phyloP scores from a whole-genome alignment of 169 alveolate species.

The Cryptosporidium xiaoi region DNA sequence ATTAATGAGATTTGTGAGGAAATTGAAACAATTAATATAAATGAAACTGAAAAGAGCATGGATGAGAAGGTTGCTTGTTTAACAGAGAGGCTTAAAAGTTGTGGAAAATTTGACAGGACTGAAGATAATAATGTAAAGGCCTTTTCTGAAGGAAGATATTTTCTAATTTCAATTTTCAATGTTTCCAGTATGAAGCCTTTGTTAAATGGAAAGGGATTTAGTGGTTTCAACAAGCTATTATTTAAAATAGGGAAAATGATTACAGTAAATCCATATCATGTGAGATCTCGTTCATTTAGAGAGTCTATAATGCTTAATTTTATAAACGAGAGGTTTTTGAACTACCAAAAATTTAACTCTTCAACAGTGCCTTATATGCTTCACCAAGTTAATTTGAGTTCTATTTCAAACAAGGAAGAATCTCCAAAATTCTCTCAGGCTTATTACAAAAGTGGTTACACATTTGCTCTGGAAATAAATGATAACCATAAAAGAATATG shows the following conservation, averaged over 20 bases:
- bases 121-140: slow-evolving; percentile 10
- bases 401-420: slow-evolving; percentile 13
- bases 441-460: slow-evolving; percentile 46
- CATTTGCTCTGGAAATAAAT: slow-evolving; percentile 36
- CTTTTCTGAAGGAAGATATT: slow-evolving; percentile 22
- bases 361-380: slow-evolving; percentile 35
- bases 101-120: slow-evolving; percentile 39
- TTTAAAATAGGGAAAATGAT: slow-evolving; percentile 23
- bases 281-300: slow-evolving; percentile 64
- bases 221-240: not conserved
- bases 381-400: slow-evolving; percentile 20
- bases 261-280: slow-evolving; percentile 58
- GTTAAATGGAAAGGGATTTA: not conserved
- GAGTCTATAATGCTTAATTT: slow-evolving; percentile 55
- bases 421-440: slow-evolving; percentile 12
- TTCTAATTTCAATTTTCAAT: slow-evolving; percentile 21
- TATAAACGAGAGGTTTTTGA: slow-evolving; percentile 34
- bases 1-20: slow-evolving; percentile 10
- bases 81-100: slow-evolving; percentile 2
- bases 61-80: not conserved
- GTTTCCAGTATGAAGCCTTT: not conserved
- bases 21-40: slow-evolving; percentile 14
- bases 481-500: slow-evolving; percentile 21
- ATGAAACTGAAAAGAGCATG: not conserved
- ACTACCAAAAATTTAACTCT: slow-evolving; percentile 15